phyloP scores from a whole-genome alignment of 331 rosid genomes.

The Quercus phellos region DNA sequence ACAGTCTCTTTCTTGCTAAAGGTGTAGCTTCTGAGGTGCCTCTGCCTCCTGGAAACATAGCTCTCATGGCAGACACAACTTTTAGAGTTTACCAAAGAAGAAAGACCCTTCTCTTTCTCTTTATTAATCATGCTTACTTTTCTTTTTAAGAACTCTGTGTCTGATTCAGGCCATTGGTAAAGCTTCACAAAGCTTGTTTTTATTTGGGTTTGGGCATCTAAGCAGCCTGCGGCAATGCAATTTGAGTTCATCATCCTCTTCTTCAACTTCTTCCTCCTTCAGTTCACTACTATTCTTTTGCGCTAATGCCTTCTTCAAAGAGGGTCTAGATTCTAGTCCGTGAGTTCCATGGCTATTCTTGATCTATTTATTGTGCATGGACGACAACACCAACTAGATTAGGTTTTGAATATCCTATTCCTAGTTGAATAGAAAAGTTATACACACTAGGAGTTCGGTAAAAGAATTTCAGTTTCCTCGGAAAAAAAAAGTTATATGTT shows the following conservation, averaged over 20 bases:
- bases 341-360: too few species aligned
- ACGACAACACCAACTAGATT: too few species aligned
- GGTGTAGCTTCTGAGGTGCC: constrained; percentile 12
- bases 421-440: too few species aligned
- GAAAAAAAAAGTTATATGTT: too few species aligned
- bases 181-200: neutral
- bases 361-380: too few species aligned
- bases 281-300: neutral
- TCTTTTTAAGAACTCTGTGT: neutral
- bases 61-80: neutral
- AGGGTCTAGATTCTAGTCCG: too few species aligned
- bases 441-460: too few species aligned
- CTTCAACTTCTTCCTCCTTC: neutral
- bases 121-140: neutral
- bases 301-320: too few species aligned
- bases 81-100: neutral
- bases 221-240: neutral
- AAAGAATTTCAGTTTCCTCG: too few species aligned
- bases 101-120: neutral
- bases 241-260: neutral
- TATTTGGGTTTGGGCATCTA: neutral
- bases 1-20: neutral
- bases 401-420: too few species aligned
- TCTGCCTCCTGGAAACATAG: constrained; percentile 15
- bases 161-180: neutral